phyloP scores from a whole-genome alignment of 139 green algal genomes.

The Chlorella vulgaris region DNA sequence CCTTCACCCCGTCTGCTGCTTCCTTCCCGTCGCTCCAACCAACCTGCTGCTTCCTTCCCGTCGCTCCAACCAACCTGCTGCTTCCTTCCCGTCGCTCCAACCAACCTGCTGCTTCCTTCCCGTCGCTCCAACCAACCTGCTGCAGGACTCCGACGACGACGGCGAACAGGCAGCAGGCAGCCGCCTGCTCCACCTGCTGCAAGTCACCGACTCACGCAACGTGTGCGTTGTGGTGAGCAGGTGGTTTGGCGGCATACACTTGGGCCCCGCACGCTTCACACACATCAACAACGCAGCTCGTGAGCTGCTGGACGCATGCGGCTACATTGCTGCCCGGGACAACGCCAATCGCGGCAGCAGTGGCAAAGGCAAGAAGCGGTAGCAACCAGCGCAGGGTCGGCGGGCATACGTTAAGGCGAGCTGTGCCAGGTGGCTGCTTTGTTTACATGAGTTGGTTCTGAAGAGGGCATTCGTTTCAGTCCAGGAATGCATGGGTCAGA shows the following conservation, averaged over 20 bases:
- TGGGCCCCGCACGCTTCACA: conserved; percentile 80
- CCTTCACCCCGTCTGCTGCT: too few species aligned
- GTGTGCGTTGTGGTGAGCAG: conserved; percentile 47
- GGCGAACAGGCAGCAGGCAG: conserved; percentile 82
- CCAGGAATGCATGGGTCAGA: not conserved
- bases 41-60: too few species aligned
- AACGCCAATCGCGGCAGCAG: not conserved
- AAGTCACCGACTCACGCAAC: conserved; percentile 52
- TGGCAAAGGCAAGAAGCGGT: conserved; percentile 35
- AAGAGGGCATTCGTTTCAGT: too few species aligned
- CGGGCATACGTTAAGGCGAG: not conserved
- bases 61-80: too few species aligned
- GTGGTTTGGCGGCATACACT: conserved; percentile 70
- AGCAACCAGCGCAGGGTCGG: not conserved
- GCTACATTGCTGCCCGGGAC: conserved; percentile 41
- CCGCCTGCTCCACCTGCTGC: conserved; percentile 83
- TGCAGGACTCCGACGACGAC: conserved; percentile 88
- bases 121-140: not conserved
- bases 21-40: too few species aligned
- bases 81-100: too few species aligned
- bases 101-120: too few species aligned
- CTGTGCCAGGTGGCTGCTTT: too few species aligned
- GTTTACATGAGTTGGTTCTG: too few species aligned
- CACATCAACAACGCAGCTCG: conserved; percentile 89
- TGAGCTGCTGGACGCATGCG: conserved; percentile 64